Percentiles rank a stretch among this genome's conserved stretches.
phyloP scores from a whole-genome alignment of 1,284 basidiomycete genomes.

The Quambalaria eucalypti region DNA sequence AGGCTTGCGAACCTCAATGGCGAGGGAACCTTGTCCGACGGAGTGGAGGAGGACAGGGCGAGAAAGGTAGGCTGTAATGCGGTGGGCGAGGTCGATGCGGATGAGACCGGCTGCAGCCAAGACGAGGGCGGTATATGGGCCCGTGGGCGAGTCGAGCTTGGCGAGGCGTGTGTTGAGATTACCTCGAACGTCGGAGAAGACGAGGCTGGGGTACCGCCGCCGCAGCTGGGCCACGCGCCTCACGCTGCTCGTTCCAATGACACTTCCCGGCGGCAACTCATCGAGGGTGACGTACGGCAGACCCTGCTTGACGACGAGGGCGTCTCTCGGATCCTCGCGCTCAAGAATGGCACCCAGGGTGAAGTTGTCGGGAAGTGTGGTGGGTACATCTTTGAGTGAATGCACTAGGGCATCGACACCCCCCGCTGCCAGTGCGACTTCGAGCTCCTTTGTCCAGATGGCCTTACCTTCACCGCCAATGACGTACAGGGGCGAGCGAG shows the following conservation, averaged over 20 bases:
- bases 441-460: slow-evolving; percentile 91
- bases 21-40: slow-evolving; percentile 88
- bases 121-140: slow-evolving; percentile 80
- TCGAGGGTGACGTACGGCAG: slow-evolving; percentile 62
- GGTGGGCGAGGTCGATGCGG: slow-evolving; percentile 63
- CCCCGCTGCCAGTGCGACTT: slow-evolving; percentile 65
- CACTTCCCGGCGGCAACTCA: slow-evolving; percentile 77
- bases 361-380: slow-evolving; percentile 71
- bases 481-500: slow-evolving; percentile 56
- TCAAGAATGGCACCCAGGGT: slow-evolving; percentile 75
- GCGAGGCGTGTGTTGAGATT: slow-evolving; percentile 63
- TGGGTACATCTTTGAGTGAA: slow-evolving; percentile 88
- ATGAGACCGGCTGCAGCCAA: slow-evolving; percentile 87
- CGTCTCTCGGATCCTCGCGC: slow-evolving; percentile 82
- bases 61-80: slow-evolving; percentile 68
- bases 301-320: slow-evolving; percentile 74
- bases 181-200: slow-evolving; percentile 68
- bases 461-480: slow-evolving; percentile 57
- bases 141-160: slow-evolving; percentile 77
- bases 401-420: slow-evolving; percentile 88
- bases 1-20: slow-evolving; percentile 67
- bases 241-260: slow-evolving; percentile 89
- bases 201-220: slow-evolving; percentile 66
- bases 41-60: slow-evolving; percentile 71
- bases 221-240: slow-evolving; percentile 83